Evolutionary conservation across 495 filamentous ascomycete genomes (phyloP), one percentile per base, ranked within the genome.

Genomic region (Mytilinidion resinicola): DNA sequence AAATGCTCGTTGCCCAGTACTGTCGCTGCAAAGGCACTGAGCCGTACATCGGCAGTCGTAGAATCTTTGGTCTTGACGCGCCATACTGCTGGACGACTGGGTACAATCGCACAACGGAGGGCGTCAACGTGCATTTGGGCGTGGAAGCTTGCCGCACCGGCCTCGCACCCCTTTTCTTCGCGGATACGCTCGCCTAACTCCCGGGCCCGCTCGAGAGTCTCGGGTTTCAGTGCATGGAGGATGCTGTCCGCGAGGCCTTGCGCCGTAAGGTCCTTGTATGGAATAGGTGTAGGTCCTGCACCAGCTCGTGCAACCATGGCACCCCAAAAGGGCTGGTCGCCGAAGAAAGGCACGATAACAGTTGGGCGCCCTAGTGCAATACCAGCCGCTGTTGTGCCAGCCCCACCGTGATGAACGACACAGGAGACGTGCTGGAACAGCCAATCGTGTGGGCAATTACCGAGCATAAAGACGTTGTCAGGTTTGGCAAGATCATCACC

Each of bases 351-450:
- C 9, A 93, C 82, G 21, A 93, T 78, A 1, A 88, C 78, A 0
- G 89, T 91, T 3, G 89, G 88, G 37, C 80, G 79, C 1, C 85
- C 87, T 0, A 77, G 70, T 3, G 82, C 76, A 47, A 93, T 82
- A 4, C 89, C 88, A 2, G 82, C 83, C 2, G 89, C 89, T 9
- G 86, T 90, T 9, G 89, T 92, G 30, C 89, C 89, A 7, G 89
- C 89, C 34, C 89, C 89, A 36, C 89, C 89, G 59, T 91, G 89
- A 55, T 95, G 89, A 11, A 90, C 83, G 1, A 95, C 89, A 48
- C 78, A 81, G 0, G 87, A 84, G 0, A 95, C 88, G 17, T 78
- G 82, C 48, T 82, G 70, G 65, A 95, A 95, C 0, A 95, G 73
- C 88, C 88, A 91, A 64, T 92, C 88, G 57, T 93, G 89, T 4